Base-by-base conservation (phyloP, 2,329 filamentous ascomycete genomes). In the Rosellinia necatrix region DNA sequence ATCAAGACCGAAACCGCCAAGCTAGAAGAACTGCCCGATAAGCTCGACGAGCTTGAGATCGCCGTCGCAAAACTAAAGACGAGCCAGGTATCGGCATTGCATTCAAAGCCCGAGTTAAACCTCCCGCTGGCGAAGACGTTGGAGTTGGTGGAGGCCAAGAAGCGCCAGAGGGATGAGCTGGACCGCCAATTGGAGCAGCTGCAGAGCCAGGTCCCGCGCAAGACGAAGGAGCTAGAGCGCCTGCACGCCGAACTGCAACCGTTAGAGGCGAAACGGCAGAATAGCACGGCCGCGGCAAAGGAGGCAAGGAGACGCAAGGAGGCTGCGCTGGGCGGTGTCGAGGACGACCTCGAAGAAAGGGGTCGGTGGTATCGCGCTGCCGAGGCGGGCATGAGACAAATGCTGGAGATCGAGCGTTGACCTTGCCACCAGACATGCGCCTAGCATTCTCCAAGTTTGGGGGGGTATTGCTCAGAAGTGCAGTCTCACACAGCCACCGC, bases 341-440 rank as follows among this genome's bases (percentile, higher is more conserved):
- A 84, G 13, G 89, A 91, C 65, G 88, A 92, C 66, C 71, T 92
- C 27, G 90, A 92, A 70, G 87, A 90, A 71, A 81, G 85, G 64
- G 90, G 87, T 5, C 78, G 89, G 62, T 93, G 90, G 90, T 85
- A 86, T 74, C 82, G 84, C 62, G 86, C 86, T 15, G 85, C 84
- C n/a, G 88, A 91, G 68, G 74, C 76, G 7, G 81, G 78, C 10
- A 70, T 92, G 70, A 84, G 76, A 67, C 78, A 82, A 56, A 84
- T 89, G 73, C 68, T 91, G 63, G 84, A 86, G 61, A 75, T 85
- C 15, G 56, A 62, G 9, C 27, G 44, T 15, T 68, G 47, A 61
- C 17, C n/a, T 34, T 9, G 8, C 12, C n/a, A 6, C 3, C 3
- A 32, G n/a, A 19, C 21, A 27, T 37, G n/a, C 6, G 7, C 27